Evolutionary conservation across 495 filamentous ascomycete genomes (phyloP), one percentile per base, ranked within the genome.

Genomic region (Hapsidospora chrysogenum): DNA sequence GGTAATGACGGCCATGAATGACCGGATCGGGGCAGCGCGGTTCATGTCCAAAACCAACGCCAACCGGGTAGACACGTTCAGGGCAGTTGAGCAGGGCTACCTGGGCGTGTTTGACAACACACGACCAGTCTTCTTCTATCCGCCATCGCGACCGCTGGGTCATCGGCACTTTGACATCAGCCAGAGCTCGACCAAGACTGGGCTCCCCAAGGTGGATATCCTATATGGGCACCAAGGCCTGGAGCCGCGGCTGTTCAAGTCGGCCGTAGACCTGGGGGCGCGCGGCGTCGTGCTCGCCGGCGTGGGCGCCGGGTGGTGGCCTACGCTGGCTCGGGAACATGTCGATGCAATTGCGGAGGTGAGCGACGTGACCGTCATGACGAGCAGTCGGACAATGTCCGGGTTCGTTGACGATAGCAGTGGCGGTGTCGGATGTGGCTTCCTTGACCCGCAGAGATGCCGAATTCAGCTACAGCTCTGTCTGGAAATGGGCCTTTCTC

Each of bases 1-100:
- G 23, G 50, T 61, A 2, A 55, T 68, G 53, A 54, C 66, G 21
- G 57, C 60, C n/a, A 44, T 66, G 44, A 68, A 68, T 43, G 64
- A 68, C 36, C 61, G 64, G 31, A 66, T 66, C 41, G 50, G 50
- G 8, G 54, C 46, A 3, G 61, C 64, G 3, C 63, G 50, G 41
- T 68, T 53, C 33, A 58, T 54, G n/a, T 57, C 63, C 36, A 69
- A 69, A 47, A 66, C 53, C 15, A 61, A 67, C 37, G 60, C 63
- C 17, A 69, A 69, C 42, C 51, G 57, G 21, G 47, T 66, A 27
- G 63, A 69, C 42, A 66, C 64, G 14, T 69, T 69, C 54, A 59
- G 53, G 44, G 53, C 53, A 1, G 40, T 46, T 15, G 63, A 68
- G 46, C 53, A 54, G 39, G 61, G 61, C 2, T 58, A 52, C 40